These are phyloP conservation scores for Colletotrichum phormii DNA, from an alignment of 2,329 filamentous ascomycete species.

Conservation along the genomic window DNA sequence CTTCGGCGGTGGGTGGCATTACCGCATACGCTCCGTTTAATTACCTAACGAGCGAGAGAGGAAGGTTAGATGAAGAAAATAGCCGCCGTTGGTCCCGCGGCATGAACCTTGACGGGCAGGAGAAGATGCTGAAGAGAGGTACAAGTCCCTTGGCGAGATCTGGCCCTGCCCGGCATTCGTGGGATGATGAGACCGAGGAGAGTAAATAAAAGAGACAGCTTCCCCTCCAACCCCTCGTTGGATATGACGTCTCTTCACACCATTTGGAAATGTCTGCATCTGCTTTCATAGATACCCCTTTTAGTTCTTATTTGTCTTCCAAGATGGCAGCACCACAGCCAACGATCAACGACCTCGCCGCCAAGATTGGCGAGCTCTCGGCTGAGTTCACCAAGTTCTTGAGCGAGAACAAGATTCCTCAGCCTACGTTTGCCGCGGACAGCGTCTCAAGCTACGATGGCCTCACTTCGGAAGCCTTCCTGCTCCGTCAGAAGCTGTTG, in stretches of 20 bases:
- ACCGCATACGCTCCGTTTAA: conserved; percentile 14
- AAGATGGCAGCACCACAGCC: conserved; percentile 47
- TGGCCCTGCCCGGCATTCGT: neutral
- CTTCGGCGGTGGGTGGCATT: conserved; percentile 8
- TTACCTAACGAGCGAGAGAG: conserved; percentile 11
- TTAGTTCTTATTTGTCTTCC: conserved; percentile 21
- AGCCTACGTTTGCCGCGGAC: conserved; percentile 56
- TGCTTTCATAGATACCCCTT: conserved; percentile 26
- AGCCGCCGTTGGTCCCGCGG: conserved; percentile 3
- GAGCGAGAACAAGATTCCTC: conserved; percentile 54
- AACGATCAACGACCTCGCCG: conserved; percentile 56
- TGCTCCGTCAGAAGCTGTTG: conserved; percentile 55
- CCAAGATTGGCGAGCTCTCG: conserved; percentile 57
- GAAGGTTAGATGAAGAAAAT: neutral
- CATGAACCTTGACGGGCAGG: conserved; percentile 1
- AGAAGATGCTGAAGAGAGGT: neutral
- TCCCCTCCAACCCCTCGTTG: neutral
- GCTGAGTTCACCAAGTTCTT: conserved; percentile 53
- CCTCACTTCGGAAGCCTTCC: conserved; percentile 56
- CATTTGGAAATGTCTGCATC: conserved; percentile 12
- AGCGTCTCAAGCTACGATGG: conserved; percentile 55
- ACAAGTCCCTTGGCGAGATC: neutral
- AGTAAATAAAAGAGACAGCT: conserved; percentile 2
- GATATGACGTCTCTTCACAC: neutral
- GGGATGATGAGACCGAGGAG: neutral